Percentiles rank a stretch among this genome's conserved stretches.
Conservation (phyloP, 805 yeast genomes). For the Zygosaccharomyces bailii region DNA sequence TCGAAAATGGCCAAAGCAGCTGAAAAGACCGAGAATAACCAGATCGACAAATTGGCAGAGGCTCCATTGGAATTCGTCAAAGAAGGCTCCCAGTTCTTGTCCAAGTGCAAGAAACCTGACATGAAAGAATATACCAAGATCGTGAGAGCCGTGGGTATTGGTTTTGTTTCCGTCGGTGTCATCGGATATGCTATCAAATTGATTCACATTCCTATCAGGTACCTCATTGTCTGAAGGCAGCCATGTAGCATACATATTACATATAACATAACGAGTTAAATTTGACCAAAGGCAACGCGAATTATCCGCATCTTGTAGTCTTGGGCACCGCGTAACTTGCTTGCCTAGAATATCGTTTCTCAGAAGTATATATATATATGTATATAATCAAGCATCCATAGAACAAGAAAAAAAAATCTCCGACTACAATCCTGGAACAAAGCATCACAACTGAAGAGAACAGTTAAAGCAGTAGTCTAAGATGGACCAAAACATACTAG, state of each 20-base stretch:
- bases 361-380: slow-evolving; percentile 6
- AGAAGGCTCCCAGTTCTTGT: slow-evolving; percentile 85
- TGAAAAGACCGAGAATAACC: slow-evolving; percentile 29
- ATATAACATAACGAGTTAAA: slow-evolving; percentile 1
- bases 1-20: slow-evolving; percentile 28
- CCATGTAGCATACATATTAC: neutral
- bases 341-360: too few species aligned
- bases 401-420: slow-evolving; percentile 1
- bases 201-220: slow-evolving; percentile 93
- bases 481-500: slow-evolving; percentile 5
- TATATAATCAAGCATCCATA: slow-evolving; percentile 2
- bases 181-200: slow-evolving; percentile 95
- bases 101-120: slow-evolving; percentile 91
- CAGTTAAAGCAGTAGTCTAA: neutral
- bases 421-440: neutral
- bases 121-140: slow-evolving; percentile 82
- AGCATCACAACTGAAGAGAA: neutral
- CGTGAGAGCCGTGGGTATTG: slow-evolving; percentile 93
- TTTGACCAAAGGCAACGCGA: too few species aligned
- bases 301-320: too few species aligned
- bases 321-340: too few species aligned
- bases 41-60: slow-evolving; percentile 67
- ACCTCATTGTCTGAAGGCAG: slow-evolving; percentile 70
- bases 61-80: slow-evolving; percentile 87
- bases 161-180: slow-evolving; percentile 95